Conservation (phyloP, 2,329 filamentous ascomycete genomes). For the Sclerotinia borealis region DNA sequence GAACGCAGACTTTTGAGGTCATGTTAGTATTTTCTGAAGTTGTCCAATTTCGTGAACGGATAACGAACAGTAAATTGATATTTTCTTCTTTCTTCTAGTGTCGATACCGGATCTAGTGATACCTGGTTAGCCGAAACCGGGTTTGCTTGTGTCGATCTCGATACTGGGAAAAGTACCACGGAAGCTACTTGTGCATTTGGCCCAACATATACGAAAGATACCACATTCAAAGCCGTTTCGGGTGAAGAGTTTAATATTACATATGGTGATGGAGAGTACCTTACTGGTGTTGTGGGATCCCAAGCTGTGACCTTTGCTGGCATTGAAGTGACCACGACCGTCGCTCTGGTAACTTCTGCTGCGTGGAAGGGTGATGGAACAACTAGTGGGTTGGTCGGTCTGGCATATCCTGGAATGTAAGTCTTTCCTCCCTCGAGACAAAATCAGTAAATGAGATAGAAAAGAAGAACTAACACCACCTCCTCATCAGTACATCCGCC, state of each 20-base stretch:
- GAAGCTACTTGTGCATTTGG: constrained; percentile 17
- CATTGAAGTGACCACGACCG: constrained; percentile 40
- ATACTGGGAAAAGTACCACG: constrained; percentile 5
- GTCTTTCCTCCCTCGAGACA: neutral
- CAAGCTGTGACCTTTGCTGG: constrained; percentile 41
- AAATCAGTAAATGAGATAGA: neutral
- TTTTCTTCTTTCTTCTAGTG: constrained; percentile 23
- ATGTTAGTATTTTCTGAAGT: neutral
- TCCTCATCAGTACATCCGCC: constrained; percentile 25
- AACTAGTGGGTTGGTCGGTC: constrained; percentile 44
- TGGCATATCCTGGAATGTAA: constrained; percentile 42
- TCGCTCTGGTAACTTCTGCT: constrained; percentile 41
- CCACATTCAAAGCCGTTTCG: constrained; percentile 35
- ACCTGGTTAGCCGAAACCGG: constrained; percentile 38
- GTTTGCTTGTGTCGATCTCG: constrained; percentile 34
- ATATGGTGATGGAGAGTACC: constrained; percentile 40
- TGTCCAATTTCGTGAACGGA: neutral
- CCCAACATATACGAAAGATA: constrained; percentile 16
- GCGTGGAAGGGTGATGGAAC: constrained; percentile 40
- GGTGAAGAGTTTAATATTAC: constrained; percentile 38
- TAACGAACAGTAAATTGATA: neutral
- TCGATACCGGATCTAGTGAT: constrained; percentile 44
- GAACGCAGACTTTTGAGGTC: constrained; percentile 32
- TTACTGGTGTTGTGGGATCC: constrained; percentile 36
- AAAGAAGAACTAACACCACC: neutral